Evolutionary conservation across 371 early-diverging fungal genomes (phyloP), one percentile per base, ranked within the genome.

Genomic region (Dipsacomyces acuminosporus): DNA sequence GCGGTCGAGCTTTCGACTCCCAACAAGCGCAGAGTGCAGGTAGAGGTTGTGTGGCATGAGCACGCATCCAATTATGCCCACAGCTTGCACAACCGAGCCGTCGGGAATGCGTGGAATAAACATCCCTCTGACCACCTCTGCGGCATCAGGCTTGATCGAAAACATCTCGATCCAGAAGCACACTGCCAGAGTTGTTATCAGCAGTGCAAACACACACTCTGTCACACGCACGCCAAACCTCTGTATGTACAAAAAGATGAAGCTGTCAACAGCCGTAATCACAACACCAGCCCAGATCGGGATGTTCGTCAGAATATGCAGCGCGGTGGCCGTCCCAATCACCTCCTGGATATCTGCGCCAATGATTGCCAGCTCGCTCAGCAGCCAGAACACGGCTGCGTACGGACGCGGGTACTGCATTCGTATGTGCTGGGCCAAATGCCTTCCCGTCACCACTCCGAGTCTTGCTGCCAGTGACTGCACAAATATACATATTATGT

Each of bases 21-120:
- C 77, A 13, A 83, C 83, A 26, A 85, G 69, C n/a, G 83, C 81
- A 51, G 82, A 67, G 51, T 88, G 88, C 49, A 88, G 64, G 55
- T 77, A 88, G 62, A 88, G 77, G 56, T 88, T 86, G 61, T 88
- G 88, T 0, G 88, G 88, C 88, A 88, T 88, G 34, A 87, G 75
- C 0, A 84, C 79, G 11, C 82, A 82, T 2, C 87, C 87, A 20
- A 87, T 56, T 64, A 85, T 83, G 21, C 83, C 85, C 14, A 84
- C 83, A 1, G 86, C 85, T 64, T 83, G 82, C 8, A 83, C 77
- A 3, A 74, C 70, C 6, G 83, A 77, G 21, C 76, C 71, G n/a
- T 60, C 48, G 13, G 84, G 85, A 22, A 87, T 74, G 25, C 69
- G 64, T 15, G 84, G 85, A 4, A 83, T 42, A 8, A 81, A 25